These are phyloP conservation scores for Aspergillus fijiensis DNA, from an alignment of 2,329 filamentous ascomycete genomes.

Conservation along the genomic window DNA sequence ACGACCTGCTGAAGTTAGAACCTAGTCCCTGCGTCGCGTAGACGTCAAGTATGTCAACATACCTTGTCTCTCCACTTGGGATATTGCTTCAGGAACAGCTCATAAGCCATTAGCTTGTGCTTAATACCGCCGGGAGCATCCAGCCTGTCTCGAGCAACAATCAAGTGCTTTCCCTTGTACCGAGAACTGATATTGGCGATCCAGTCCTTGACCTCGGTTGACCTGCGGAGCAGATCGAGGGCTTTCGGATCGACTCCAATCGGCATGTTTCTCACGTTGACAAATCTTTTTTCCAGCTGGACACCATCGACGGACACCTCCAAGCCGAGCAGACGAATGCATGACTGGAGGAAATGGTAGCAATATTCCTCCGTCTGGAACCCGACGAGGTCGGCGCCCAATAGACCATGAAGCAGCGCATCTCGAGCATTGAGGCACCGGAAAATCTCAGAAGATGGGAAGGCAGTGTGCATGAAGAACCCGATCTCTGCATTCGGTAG, in stretches of 20 bases:
- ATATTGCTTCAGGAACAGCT: slow-evolving; percentile 87
- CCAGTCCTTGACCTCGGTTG: slow-evolving; percentile 73
- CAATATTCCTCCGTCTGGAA: slow-evolving; percentile 93
- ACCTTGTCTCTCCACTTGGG: slow-evolving; percentile 78
- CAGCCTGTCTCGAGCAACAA: slow-evolving; percentile 89
- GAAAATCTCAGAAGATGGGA: slow-evolving; percentile 94
- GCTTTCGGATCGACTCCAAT: slow-evolving; percentile 84
- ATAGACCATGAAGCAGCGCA: slow-evolving; percentile 82
- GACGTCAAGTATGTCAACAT: slow-evolving; percentile 15
- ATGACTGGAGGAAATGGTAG: slow-evolving; percentile 90
- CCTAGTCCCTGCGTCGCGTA: neutral
- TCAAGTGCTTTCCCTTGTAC: slow-evolving; percentile 82
- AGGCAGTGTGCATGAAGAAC: slow-evolving; percentile 91
- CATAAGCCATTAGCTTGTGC: slow-evolving; percentile 86
- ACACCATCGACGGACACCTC: slow-evolving; percentile 83
- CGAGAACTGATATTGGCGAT: slow-evolving; percentile 73
- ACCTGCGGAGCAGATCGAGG: slow-evolving; percentile 66
- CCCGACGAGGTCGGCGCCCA: slow-evolving; percentile 85
- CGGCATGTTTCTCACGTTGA: slow-evolving; percentile 76
- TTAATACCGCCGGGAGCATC: slow-evolving; percentile 88
- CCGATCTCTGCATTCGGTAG: slow-evolving; percentile 85
- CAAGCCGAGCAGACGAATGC: slow-evolving; percentile 78
- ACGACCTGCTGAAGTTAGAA: slow-evolving; percentile 58
- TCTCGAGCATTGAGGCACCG: slow-evolving; percentile 81
- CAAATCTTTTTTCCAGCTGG: slow-evolving; percentile 82